Base-by-base conservation (phyloP, 1,284 basidiomycete species). In the Ganoderma lucidum region DNA sequence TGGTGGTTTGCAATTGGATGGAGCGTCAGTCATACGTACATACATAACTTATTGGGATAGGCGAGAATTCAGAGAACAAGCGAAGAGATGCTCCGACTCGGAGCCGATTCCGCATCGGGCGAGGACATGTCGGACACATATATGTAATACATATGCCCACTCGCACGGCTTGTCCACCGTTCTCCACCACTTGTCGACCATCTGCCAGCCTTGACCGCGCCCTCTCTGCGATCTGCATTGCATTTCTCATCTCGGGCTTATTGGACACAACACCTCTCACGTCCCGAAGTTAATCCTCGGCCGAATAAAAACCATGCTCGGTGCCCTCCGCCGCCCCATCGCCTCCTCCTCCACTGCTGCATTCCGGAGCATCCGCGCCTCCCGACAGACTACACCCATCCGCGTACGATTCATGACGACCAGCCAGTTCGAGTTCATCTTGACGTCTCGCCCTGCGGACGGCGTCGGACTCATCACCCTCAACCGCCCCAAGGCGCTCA, bases 401-500 rank as follows among this genome's bases (percentile, higher is more conserved):
- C 71, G 72, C 48, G 59, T 75, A 5, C 75, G 78, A 67, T 70
- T 75, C 64, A 78, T 78, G 76, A 77, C 77, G 69, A 78, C 80
- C 39, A 74, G 77, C 42, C 75, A 78, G 64, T 94, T 93, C 82
- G 85, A 90, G 73, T 87, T 92, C 81, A 93, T 97, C 80, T 83
- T 96, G 70, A 87, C 92, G 44, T 90, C 93, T 6, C 85, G 86
- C 65, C 94, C 95, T 8, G 86, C 90, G 68, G 87, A 90, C 32
- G 89, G 89, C 63, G 96, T 99, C 64, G 87, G 90, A 10, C 92
- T 98, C 75, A 90, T 99, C 80, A 96, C 94, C 17, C 88, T 99
- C 78, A 98, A 99, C 85, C 88, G 97, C 67, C 97, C 98, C 63
- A 98, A 98, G 79, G 96, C 96, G 32, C 87, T 99, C 76, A 99